Evolutionary conservation across 1,284 basidiomycete genomes (phyloP), one percentile per base, ranked within the genome.

Genomic region (Agroathelia rolfsii): DNA sequence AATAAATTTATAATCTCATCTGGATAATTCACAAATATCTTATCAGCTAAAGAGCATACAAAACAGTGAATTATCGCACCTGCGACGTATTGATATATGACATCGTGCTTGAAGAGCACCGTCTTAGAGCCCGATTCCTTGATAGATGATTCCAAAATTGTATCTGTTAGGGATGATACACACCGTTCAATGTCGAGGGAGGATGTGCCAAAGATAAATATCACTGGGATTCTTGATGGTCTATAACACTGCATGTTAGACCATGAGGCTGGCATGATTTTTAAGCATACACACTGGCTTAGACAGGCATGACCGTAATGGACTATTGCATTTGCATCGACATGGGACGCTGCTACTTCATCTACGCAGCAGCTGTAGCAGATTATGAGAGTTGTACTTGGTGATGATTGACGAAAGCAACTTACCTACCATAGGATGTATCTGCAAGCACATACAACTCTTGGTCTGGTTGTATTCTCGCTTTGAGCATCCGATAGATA

Each of bases 221-320:
- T 67, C 2, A 87, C 81, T 0, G 88, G 86, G 0, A 93, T 54
- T 7, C 84, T 71, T 6, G 80, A 83, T 5, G 82, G 82, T 44
- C 83, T 86, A 38, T 8, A 29, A 23, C n/a, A 35, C 21, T 29
- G 13, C 34, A 21, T 25, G 25, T 27, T 12, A 29, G 10, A 12
- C 15, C 18, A 23, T 19, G 30, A 18, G 42, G 45, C 16, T 22
- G 17, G 11, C 12, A 24, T 17, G 11, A n/a, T 9, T 10, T 24
- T 32, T 13, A 26, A 5, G 10, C 10, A n/a, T n/a, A 62, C 83
- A 40, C 42, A 87, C 85, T 76, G 72, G 53, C 81, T 92, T 62
- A 98, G 72, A 56, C 95, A 99, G 0, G 94, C 92, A 60, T 96
- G 88, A 1, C 95, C 94, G 49, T 95, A 97, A 52, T 98, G 94